Base-by-base conservation (phyloP, 148 eudicot species). In the Amaranthus cruentus region DNA sequence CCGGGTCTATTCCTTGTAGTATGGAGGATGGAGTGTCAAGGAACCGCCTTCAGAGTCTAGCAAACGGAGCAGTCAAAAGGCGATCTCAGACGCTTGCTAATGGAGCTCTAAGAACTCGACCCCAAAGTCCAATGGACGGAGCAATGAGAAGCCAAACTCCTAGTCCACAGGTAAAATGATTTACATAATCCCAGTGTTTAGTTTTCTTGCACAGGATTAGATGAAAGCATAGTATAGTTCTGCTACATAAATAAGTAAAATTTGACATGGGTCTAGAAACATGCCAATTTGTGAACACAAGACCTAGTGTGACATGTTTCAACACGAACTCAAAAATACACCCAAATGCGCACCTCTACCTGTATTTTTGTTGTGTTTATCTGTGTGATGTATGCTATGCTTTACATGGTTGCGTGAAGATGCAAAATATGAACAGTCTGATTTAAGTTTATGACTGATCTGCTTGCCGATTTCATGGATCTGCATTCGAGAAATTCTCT, bases 161-260 rank as follows among this genome's bases (percentile, higher is more conserved):
- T 6, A 95, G 97, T 80, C 96, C 97, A 75, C 93, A 91, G 96
- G 98, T 95, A 81, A 48, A n/a, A 6, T 49, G 21, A 68, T 60
- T 71, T 15, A 28, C 38, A 28, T 12, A 0, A 65, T 47, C n/a
- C 12, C 48, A 62, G 38, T 28, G 38, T 28, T 28, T 28, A 62
- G 9, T 14, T 2, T 62, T 42, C 15, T 11, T 53, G 12, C 53
- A 52, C 18, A 13, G 18, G 6, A 73, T 9, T 44, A 49, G 68
- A 46, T 15, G 51, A 7, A 4, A 13, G 64, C 6, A 43, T 14
- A 6, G 21, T 28, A 28, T 28, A 47, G 9, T 47, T 13, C 9
- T 6, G 68, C 52, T 47, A 46, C 13, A 9, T 56, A 56, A 18
- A 15, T 4, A 60, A 60, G 4, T 18, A 60, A 21, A 60, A 60